Evolutionary conservation across 305 asterid species (phyloP).

Genomic region (Petunia hybrid): DNA sequence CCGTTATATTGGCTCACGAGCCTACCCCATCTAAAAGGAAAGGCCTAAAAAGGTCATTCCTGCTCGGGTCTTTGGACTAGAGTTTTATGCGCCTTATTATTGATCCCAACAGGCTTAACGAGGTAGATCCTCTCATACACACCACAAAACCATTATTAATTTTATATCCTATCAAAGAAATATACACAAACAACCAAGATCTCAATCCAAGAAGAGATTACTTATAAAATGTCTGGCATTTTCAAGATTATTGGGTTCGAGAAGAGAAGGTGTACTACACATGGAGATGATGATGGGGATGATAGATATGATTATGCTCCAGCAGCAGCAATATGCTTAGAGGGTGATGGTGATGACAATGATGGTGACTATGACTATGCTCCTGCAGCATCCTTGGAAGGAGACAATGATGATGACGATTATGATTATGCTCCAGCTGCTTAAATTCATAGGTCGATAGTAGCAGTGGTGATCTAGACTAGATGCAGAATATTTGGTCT

Average conservation of each 20-base stretch:
- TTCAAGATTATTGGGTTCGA: constrained; percentile 9
- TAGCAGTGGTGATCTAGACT: background rate
- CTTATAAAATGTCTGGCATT: background rate
- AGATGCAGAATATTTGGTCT: background rate
- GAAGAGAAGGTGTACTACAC: constrained; percentile 1
- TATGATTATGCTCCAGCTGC: constrained; percentile 35
- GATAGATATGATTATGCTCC: constrained; percentile 23
- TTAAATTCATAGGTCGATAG: background rate
- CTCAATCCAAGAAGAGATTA: background rate
- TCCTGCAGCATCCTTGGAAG: constrained; percentile 36
- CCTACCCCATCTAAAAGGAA: too few relatives aligned
- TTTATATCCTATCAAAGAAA: background rate
- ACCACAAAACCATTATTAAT: background rate
- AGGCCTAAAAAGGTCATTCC: too few relatives aligned
- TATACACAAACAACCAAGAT: background rate
- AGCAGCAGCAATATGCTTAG: background rate
- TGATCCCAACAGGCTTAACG: too few relatives aligned
- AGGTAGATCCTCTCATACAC: background rate
- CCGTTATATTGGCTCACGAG: too few relatives aligned
- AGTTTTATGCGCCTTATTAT: too few relatives aligned
- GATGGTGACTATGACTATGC: constrained; percentile 40
- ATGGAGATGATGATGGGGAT: constrained; percentile 21
- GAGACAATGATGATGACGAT: constrained; percentile 29
- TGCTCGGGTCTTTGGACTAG: too few relatives aligned
- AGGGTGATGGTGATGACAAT: constrained; percentile 19